These are phyloP conservation scores for Wallacemonas collosoma DNA, from an alignment of 208 protist genomes.

Conservation along the genomic window DNA sequence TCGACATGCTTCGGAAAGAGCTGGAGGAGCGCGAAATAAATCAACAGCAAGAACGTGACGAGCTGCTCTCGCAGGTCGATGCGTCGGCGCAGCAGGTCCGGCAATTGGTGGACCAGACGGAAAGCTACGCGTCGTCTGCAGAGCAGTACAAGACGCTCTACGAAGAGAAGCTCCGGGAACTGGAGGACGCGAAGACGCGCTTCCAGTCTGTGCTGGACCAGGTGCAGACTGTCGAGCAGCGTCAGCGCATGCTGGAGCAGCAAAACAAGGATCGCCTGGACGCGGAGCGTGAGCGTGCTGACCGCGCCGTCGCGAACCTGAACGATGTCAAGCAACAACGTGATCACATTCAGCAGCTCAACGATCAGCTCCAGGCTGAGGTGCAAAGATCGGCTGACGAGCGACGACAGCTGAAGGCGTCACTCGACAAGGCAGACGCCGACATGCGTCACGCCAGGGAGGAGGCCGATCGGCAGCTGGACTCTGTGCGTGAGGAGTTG, in stretches of 20 bases:
- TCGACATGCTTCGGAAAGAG: conserved; percentile 50
- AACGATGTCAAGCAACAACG: conserved; percentile 55
- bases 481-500: conserved; percentile 30
- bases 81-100: conserved; percentile 24
- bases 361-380: conserved; percentile 44
- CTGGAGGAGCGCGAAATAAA: conserved; percentile 37
- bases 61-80: conserved; percentile 21
- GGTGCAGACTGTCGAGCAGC: conserved; percentile 36
- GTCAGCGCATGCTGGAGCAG: conserved; percentile 31
- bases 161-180: conserved; percentile 42
- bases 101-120: conserved; percentile 37
- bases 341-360: conserved; percentile 47
- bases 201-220: conserved; percentile 37
- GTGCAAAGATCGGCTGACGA: conserved; percentile 28
- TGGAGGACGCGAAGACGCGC: conserved; percentile 38
- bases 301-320: conserved; percentile 25
- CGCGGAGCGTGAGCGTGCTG: conserved; percentile 34
- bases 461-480: conserved; percentile 22
- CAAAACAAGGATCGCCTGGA: conserved; percentile 28
- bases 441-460: conserved; percentile 20
- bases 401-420: conserved; percentile 28
- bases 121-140: conserved; percentile 42
- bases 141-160: conserved; percentile 56
- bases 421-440: conserved; percentile 19
- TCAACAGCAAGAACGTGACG: conserved; percentile 24